Base-by-base conservation (phyloP, 2,329 filamentous ascomycete genomes). In the Hysterium pulicare region DNA sequence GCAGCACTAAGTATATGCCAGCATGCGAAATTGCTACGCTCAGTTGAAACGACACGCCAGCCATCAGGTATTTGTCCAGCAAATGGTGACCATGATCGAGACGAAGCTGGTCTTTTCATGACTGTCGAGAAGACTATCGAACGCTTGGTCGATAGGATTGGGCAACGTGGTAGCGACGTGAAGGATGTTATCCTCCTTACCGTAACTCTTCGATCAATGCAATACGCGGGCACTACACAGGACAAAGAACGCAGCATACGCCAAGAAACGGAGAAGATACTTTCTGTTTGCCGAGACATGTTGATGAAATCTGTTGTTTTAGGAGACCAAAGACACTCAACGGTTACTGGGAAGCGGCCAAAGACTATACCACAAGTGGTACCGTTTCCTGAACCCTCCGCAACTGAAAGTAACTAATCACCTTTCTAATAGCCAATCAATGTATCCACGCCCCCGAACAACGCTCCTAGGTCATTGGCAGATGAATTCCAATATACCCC, bases 1-100 rank as follows among this genome's bases (percentile, higher is more conserved):
- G 57, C 60, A 2, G 62, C 61, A 5, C 46, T 66, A 5, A 53
- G 49, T 16, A 40, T 63, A 11, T 67, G 62, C 40, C 54, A 56
- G 24, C 51, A 59, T 24, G 56, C 66, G 40, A 61, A 50, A 34
- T n/a, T 44, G 9, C 32, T 41, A 1, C 40, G 32, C 11, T 41
- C 42, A 9, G 22, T 17, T 4, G 6, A 17, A 11, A 13, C 35
- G 17, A 21, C 22, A 38, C 35, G 21, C 3, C 35, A 4, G 21
- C 17, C 35, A 20, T 22, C 13, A 8, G 21, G 22, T n/a, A 23
- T 8, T 3, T 9, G 13, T 5, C 28, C 28, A 4, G 16, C 28
- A 16, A 31, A 8, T 8, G 13, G 16, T n/a, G 28, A 11, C 13
- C 13, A 22, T 23, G 21, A n/a, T 35, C 40, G n/a, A 15, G 22